Percentiles rank a stretch among this genome's conserved stretches.
phyloP scores from a whole-genome alignment of 1,284 basidiomycete genomes.

The Laetiporus sulphureus region DNA sequence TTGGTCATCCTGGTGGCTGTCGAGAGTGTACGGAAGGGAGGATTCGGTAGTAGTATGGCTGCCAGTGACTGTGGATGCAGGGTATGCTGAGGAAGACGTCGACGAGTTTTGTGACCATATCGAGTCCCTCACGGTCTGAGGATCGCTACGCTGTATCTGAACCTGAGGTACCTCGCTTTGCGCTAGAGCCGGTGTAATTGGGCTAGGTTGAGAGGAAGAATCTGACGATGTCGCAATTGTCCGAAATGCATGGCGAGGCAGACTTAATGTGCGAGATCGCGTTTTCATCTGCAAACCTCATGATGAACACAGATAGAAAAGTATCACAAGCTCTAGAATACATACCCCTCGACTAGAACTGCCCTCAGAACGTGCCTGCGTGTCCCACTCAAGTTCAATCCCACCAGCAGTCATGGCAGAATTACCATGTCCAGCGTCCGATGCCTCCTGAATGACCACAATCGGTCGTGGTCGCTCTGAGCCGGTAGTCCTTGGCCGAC shows the following conservation, averaged over 20 bases:
- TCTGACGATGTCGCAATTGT: slow-evolving; percentile 25
- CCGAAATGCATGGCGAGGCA: slow-evolving; percentile 31
- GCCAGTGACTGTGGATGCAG: slow-evolving; percentile 53
- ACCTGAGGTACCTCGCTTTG: slow-evolving; percentile 19
- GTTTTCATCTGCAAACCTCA: no score
- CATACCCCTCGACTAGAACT: slow-evolving; percentile 23
- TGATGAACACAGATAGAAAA: no score
- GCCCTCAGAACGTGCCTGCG: slow-evolving; percentile 19
- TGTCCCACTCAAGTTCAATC: slow-evolving; percentile 17
- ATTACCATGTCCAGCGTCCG: background rate
- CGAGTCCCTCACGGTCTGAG: slow-evolving; percentile 38
- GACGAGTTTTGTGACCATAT: slow-evolving; percentile 46
- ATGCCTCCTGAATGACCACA: background rate
- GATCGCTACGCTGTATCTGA: slow-evolving; percentile 17
- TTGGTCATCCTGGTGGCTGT: slow-evolving; percentile 37
- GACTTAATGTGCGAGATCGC: slow-evolving; percentile 28
- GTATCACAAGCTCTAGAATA: no score
- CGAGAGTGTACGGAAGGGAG: slow-evolving; percentile 50
- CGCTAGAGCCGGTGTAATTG: slow-evolving; percentile 25
- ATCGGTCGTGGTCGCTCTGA: slow-evolving; percentile 1
- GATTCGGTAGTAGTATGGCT: slow-evolving; percentile 50
- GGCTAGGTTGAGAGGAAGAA: slow-evolving; percentile 30
- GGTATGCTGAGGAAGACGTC: slow-evolving; percentile 69
- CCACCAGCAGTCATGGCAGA: slow-evolving; percentile 15
- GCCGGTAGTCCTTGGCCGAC: slow-evolving; percentile 3